A percentile compares a stretch with the other conserved stretches of the same genome.
phyloP scores from a whole-genome alignment of 1,284 basidiomycete genomes.

The Spongispora temasekensis region DNA sequence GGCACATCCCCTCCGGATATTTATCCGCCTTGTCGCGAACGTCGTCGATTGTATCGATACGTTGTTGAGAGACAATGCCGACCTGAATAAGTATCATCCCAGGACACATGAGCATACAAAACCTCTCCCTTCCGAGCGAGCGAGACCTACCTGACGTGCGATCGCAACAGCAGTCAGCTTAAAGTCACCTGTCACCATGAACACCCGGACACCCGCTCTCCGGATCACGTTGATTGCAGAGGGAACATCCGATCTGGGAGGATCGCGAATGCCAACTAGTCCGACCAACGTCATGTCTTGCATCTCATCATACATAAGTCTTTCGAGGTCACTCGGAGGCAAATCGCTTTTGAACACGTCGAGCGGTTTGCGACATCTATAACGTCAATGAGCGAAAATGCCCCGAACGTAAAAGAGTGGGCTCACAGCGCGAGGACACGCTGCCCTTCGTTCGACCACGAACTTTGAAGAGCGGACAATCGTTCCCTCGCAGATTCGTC shows the following conservation, averaged over 20 bases:
- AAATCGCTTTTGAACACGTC: slow-evolving; percentile 26
- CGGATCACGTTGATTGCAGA: slow-evolving; percentile 48
- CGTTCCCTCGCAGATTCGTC: slow-evolving; percentile 26
- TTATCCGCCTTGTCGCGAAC: slow-evolving; percentile 27
- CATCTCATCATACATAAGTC: slow-evolving; percentile 39
- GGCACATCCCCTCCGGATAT: not conserved
- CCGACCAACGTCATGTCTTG: slow-evolving; percentile 53
- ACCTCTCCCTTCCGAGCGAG: not conserved
- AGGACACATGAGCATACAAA: slow-evolving; percentile 16
- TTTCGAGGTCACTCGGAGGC: slow-evolving; percentile 39
- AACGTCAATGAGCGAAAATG: not conserved
- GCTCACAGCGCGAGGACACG: slow-evolving; percentile 54
- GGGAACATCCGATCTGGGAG: slow-evolving; percentile 55
- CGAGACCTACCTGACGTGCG: slow-evolving; percentile 37
- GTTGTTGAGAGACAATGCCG: slow-evolving; percentile 56
- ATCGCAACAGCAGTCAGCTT: slow-evolving; percentile 47
- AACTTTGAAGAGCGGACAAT: slow-evolving; percentile 45
- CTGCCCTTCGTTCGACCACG: slow-evolving; percentile 61
- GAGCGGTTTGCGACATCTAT: slow-evolving; percentile 33
- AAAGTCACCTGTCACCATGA: slow-evolving; percentile 62
- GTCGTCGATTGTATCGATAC: slow-evolving; percentile 43
- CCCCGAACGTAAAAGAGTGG: not conserved
- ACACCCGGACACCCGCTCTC: slow-evolving; percentile 47
- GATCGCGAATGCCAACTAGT: slow-evolving; percentile 59
- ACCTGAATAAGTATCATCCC: slow-evolving; percentile 39